phyloP scores from a whole-genome alignment of 2,329 filamentous ascomycete genomes.

The Botrytis sinoallii region DNA sequence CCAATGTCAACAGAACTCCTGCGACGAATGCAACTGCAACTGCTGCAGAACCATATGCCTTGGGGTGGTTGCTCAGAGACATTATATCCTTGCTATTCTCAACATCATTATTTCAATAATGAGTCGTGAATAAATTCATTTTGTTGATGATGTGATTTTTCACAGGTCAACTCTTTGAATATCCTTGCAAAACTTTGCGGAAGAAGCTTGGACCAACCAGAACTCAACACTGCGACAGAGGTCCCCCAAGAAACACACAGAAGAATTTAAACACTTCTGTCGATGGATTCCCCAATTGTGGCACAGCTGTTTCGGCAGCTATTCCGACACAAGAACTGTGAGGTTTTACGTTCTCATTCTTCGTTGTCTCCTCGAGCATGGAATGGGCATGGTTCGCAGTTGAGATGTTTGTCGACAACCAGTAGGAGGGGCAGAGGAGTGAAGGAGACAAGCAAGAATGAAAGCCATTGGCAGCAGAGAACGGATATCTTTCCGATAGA shows the following conservation, averaged over 20 bases:
- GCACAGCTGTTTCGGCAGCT: slow-evolving; percentile 80
- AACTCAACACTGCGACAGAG: slow-evolving; percentile 21
- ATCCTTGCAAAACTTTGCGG: slow-evolving; percentile 14
- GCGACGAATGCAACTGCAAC: slow-evolving; percentile 71
- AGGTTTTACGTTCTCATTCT: slow-evolving; percentile 47
- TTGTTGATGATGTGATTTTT: slow-evolving; percentile 13
- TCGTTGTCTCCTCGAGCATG: slow-evolving; percentile 35
- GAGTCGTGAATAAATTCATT: not conserved
- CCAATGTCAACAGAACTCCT: slow-evolving; percentile 71
- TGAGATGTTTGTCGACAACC: slow-evolving; percentile 34
- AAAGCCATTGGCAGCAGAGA: slow-evolving; percentile 83
- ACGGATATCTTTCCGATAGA: slow-evolving; percentile 72
- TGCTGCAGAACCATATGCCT: slow-evolving; percentile 62
- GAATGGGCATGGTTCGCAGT: slow-evolving; percentile 41
- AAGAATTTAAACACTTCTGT: slow-evolving; percentile 25
- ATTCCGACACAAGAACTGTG: slow-evolving; percentile 70
- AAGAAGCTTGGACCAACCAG: slow-evolving; percentile 42
- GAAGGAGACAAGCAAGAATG: slow-evolving; percentile 42
- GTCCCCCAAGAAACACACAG: slow-evolving; percentile 23
- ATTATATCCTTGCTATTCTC: slow-evolving; percentile 41
- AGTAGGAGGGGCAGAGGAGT: slow-evolving; percentile 24
- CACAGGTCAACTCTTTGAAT: not conserved
- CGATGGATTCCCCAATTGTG: slow-evolving; percentile 75
- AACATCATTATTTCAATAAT: slow-evolving; percentile 18
- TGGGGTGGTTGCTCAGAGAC: slow-evolving; percentile 60